Evolutionary conservation across 768 basidiomycete species (phyloP).

Genomic region (Leccinellum rugosiceps): DNA sequence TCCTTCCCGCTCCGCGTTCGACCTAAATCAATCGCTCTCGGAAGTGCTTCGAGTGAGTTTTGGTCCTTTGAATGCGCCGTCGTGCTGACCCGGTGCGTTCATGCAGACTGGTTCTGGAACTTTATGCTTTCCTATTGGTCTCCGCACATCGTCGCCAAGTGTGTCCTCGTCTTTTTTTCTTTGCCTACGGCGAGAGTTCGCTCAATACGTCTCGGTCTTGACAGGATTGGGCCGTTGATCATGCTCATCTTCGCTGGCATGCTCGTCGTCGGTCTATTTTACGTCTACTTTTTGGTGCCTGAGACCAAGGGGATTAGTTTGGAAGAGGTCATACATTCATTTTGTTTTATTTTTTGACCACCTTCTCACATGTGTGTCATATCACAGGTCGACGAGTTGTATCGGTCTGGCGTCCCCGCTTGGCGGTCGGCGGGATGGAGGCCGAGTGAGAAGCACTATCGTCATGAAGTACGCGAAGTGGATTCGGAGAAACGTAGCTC

Average conservation of each 20-base stretch:
- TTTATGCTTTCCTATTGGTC: slow-evolving; percentile 73
- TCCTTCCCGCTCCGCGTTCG: slow-evolving; percentile 80
- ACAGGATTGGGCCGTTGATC: slow-evolving; percentile 70
- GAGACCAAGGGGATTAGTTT: slow-evolving; percentile 78
- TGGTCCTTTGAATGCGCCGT: neutral
- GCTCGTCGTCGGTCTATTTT: slow-evolving; percentile 64
- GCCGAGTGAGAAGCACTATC: slow-evolving; percentile 42
- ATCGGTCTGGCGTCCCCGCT: slow-evolving; percentile 60
- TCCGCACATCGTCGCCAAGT: slow-evolving; percentile 60
- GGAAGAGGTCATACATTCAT: slow-evolving; percentile 51
- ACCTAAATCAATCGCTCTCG: slow-evolving; percentile 75
- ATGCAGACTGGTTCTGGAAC: slow-evolving; percentile 66
- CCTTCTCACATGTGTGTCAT: neutral
- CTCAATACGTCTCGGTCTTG: neutral
- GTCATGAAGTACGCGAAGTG: slow-evolving; percentile 10
- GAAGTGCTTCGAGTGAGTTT: slow-evolving; percentile 49
- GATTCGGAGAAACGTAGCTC: slow-evolving; percentile 23
- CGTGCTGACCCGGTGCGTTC: neutral
- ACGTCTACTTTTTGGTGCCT: slow-evolving; percentile 74
- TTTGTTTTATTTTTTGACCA: neutral
- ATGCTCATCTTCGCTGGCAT: slow-evolving; percentile 75
- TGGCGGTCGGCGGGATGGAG: slow-evolving; percentile 64
- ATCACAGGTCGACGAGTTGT: slow-evolving; percentile 69
- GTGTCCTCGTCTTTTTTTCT: slow-evolving; percentile 10
- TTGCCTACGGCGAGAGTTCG: neutral